phyloP scores from a whole-genome alignment of 1,284 basidiomycete genomes.

The Cystobasidiaceae sp. region DNA sequence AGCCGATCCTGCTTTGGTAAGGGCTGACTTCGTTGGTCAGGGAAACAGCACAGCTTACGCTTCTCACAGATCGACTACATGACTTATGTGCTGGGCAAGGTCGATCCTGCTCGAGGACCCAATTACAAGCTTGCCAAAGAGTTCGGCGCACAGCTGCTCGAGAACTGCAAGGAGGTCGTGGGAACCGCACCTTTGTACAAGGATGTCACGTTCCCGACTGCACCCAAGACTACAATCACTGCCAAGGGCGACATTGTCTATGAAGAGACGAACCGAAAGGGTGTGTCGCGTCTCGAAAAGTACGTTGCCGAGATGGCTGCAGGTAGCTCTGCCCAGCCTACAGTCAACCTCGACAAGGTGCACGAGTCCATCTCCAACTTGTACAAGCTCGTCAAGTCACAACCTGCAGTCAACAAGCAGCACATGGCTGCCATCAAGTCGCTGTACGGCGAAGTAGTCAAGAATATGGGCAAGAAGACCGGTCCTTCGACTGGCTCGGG shows the following conservation, averaged over 20 bases:
- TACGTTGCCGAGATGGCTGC: constrained; percentile 89
- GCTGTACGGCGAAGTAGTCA: constrained; percentile 89
- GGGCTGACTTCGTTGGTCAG: not conserved
- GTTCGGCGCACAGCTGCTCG: constrained; percentile 91
- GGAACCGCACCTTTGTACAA: constrained; percentile 82
- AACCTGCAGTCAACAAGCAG: constrained; percentile 91
- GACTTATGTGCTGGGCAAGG: constrained; percentile 87
- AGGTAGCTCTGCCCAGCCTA: constrained; percentile 72
- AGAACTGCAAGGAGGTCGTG: constrained; percentile 83
- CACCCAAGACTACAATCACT: constrained; percentile 88
- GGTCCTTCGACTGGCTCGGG: constrained; percentile 29
- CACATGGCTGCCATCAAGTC: constrained; percentile 97
- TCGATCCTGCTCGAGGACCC: constrained; percentile 69
- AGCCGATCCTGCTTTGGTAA: constrained; percentile 78
- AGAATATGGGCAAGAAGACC: constrained; percentile 53
- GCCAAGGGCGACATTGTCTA: constrained; percentile 92
- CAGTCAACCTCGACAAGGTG: constrained; percentile 58
- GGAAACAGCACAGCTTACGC: not conserved
- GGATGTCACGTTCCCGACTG: constrained; percentile 97
- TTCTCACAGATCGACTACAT: constrained; percentile 60
- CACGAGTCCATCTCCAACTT: constrained; percentile 67
- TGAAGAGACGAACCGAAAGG: constrained; percentile 86
- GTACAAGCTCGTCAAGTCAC: constrained; percentile 94
- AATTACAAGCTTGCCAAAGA: constrained; percentile 91
- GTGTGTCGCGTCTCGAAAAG: constrained; percentile 93